Conservation (phyloP, 768 basidiomycete species). For the Xerocomellus amylosporus region DNA sequence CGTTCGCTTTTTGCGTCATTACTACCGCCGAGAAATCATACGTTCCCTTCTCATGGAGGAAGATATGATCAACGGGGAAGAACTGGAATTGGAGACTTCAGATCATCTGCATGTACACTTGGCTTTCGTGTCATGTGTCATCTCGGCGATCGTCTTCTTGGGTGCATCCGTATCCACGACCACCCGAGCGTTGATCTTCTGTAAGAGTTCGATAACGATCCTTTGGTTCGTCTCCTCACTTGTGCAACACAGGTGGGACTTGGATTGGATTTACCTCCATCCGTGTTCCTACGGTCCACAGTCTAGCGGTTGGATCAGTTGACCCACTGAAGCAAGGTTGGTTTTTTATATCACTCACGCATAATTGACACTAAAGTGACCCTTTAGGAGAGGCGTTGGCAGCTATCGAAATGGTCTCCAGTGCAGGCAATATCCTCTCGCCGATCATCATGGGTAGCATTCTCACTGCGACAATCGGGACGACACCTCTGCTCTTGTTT, state of each 20-base stretch:
- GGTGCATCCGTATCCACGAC: conserved; percentile 13
- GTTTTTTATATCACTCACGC: too few species aligned
- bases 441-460: conserved; percentile 32
- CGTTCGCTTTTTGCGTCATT: conserved; percentile 26
- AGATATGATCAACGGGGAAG: background rate
- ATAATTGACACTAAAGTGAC: background rate
- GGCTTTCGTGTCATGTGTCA: conserved; percentile 18
- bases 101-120: conserved; percentile 33
- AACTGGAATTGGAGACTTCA: conserved; percentile 8
- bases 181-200: conserved; percentile 4
- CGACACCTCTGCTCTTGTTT: conserved; percentile 21
- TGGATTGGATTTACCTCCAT: conserved; percentile 15
- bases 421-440: conserved; percentile 21
- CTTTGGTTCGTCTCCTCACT: background rate
- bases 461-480: conserved; percentile 23
- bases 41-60: background rate
- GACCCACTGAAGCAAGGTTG: conserved; percentile 30
- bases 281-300: conserved; percentile 22
- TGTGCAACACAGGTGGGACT: conserved; percentile 10
- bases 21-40: conserved; percentile 14
- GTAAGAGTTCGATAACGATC: conserved; percentile 1
- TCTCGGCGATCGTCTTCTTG: conserved; percentile 13
- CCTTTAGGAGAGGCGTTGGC: conserved; percentile 28
- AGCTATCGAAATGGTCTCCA: conserved; percentile 27
- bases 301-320: conserved; percentile 28